phyloP scores from a whole-genome alignment of 228 moss, liverwort and hornwort species.

The Sphagnum magellanicum region DNA sequence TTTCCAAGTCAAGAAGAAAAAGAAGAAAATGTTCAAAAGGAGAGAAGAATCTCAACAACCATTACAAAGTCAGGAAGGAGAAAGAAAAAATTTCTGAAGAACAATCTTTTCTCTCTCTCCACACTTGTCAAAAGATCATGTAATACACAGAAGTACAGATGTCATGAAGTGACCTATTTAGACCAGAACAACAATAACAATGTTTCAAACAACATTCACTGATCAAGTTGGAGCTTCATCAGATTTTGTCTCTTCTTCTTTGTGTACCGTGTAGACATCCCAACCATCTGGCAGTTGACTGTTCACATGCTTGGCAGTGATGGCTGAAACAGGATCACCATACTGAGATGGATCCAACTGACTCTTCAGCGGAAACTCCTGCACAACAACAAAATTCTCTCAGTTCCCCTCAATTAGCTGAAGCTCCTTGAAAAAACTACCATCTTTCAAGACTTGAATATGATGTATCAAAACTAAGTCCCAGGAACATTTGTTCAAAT shows the following conservation, averaged over 20 bases:
- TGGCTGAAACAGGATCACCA: conserved; percentile 19
- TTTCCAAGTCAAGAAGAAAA: too few relatives aligned
- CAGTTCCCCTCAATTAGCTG: too few relatives aligned
- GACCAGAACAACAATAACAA: too few relatives aligned
- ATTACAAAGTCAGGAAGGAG: not conserved
- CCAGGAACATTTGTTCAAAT: not conserved
- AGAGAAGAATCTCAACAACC: not conserved
- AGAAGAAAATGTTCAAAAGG: too few relatives aligned
- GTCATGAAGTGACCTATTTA: too few relatives aligned
- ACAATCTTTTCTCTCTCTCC: not conserved
- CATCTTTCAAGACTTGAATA: not conserved
- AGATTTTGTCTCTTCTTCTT: not conserved
- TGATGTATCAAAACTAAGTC: not conserved
- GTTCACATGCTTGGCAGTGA: conserved; percentile 37
- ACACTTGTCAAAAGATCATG: too few relatives aligned
- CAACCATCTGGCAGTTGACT: conserved; percentile 44
- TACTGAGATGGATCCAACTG: conserved; percentile 11
- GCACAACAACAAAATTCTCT: not conserved
- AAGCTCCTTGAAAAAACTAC: not conserved
- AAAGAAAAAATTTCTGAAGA: not conserved
- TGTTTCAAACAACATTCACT: not conserved
- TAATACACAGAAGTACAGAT: too few relatives aligned
- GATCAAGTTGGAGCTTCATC: not conserved
- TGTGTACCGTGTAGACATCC: conserved; percentile 32
- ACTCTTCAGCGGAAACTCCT: conserved; percentile 59